Conservation (phyloP, 306 rosid genomes). For the Trifolium subterraneum region DNA sequence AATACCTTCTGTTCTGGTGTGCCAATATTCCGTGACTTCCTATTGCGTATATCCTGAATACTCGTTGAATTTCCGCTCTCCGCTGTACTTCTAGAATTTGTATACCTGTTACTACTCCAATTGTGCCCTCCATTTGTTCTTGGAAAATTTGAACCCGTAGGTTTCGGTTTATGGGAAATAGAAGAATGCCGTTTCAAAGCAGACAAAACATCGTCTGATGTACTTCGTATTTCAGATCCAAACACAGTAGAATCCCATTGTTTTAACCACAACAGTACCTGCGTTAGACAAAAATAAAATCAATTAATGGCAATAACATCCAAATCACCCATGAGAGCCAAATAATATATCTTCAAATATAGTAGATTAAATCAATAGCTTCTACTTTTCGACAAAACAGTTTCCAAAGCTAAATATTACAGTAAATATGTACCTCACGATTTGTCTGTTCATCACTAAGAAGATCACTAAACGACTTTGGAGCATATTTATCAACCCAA, state of each 20-base stretch:
- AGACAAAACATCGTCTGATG: constrained; percentile 83
- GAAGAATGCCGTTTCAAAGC: constrained; percentile 89
- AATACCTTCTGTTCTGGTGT: constrained; percentile 87
- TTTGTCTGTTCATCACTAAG: constrained; percentile 97
- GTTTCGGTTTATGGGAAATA: constrained; percentile 64
- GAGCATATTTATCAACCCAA: constrained; percentile 98
- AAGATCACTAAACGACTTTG: constrained; percentile 87
- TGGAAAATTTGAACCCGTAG: constrained; percentile 55
- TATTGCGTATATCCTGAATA: constrained; percentile 57
- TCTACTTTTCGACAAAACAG: not conserved
- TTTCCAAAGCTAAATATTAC: constrained; percentile 10
- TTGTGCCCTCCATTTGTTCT: constrained; percentile 56
- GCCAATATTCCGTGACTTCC: constrained; percentile 58
- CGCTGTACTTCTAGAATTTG: constrained; percentile 48
- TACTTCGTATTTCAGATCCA: constrained; percentile 87
- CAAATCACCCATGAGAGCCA: constrained; percentile 28
- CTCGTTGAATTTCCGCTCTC: constrained; percentile 48
- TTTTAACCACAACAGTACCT: constrained; percentile 96
- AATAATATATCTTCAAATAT: constrained; percentile 18
- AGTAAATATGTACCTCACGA: constrained; percentile 72
- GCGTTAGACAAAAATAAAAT: constrained; percentile 36
- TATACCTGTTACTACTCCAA: constrained; percentile 58
- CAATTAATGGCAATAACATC: constrained; percentile 31
- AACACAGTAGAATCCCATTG: constrained; percentile 92
- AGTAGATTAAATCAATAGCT: constrained; percentile 19